phyloP scores from a whole-genome alignment of 768 basidiomycete genomes.

The Mycena galopus region DNA sequence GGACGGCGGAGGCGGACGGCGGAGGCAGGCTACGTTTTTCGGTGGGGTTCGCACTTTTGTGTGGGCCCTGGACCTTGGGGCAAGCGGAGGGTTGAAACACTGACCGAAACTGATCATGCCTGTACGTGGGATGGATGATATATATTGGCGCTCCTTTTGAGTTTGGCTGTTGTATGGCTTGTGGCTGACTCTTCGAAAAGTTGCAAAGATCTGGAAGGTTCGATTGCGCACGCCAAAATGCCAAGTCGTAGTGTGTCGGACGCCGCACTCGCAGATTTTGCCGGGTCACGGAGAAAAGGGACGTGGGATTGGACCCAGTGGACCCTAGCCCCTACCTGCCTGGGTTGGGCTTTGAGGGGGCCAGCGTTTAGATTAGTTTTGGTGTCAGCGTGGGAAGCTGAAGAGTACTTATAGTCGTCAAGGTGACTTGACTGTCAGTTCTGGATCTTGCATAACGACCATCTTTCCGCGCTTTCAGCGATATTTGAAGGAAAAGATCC shows the following conservation, averaged over 20 bases:
- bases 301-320: neutral
- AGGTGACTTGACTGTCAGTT: neutral
- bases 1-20: neutral
- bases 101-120: neutral
- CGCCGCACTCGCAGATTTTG: no score
- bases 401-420: neutral
- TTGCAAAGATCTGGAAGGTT: neutral
- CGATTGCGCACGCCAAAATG: neutral
- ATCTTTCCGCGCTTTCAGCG: neutral
- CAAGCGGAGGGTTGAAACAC: neutral
- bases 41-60: no score
- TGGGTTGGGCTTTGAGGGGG: neutral
- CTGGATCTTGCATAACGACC: neutral
- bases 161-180: neutral
- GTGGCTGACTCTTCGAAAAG: neutral
- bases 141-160: neutral
- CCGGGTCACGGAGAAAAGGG: no score
- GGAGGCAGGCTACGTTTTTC: neutral
- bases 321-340: neutral
- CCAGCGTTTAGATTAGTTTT: neutral
- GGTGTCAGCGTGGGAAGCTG: neutral
- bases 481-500: slow-evolving; percentile 1
- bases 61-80: neutral
- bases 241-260: neutral
- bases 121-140: neutral